Evolutionary conservation across 116 monocot genomes (phyloP).

Genomic region (Posidonia oceanica): DNA sequence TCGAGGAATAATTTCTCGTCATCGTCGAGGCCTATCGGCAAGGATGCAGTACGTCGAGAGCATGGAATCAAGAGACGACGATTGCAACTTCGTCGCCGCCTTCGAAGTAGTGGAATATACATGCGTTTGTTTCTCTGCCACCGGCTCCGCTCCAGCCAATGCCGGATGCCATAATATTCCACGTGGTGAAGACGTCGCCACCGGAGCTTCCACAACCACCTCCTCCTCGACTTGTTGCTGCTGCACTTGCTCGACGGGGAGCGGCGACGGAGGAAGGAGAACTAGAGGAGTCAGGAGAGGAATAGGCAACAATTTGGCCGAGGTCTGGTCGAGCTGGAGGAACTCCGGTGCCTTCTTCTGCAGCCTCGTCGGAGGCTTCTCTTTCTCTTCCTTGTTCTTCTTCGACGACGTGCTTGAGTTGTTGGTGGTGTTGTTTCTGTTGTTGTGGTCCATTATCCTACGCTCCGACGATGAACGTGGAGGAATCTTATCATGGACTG

Average conservation of each 20-base stretch:
- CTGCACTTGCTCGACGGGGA: neutral
- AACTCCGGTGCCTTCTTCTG: neutral
- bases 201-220: neutral
- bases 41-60: too few species aligned
- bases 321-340: neutral
- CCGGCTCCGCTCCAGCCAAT: neutral
- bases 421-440: too few species aligned
- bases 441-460: too few species aligned
- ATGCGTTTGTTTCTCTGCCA: neutral
- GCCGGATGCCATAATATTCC: slow-evolving; percentile 1
- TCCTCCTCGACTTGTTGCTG: neutral
- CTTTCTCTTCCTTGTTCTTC: too few species aligned
- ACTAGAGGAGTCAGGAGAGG: neutral
- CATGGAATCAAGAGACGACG: neutral
- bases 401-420: too few species aligned
- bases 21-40: neutral
- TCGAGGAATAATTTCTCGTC: neutral
- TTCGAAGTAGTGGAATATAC: too few species aligned
- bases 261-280: too few species aligned
- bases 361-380: neutral
- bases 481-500: too few species aligned
- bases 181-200: too few species aligned
- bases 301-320: neutral
- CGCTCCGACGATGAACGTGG: too few species aligned
- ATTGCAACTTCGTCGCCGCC: too few species aligned